These are phyloP conservation scores for Hanseniaspora meyeri DNA, from an alignment of 805 yeast species.

Conservation along the genomic window DNA sequence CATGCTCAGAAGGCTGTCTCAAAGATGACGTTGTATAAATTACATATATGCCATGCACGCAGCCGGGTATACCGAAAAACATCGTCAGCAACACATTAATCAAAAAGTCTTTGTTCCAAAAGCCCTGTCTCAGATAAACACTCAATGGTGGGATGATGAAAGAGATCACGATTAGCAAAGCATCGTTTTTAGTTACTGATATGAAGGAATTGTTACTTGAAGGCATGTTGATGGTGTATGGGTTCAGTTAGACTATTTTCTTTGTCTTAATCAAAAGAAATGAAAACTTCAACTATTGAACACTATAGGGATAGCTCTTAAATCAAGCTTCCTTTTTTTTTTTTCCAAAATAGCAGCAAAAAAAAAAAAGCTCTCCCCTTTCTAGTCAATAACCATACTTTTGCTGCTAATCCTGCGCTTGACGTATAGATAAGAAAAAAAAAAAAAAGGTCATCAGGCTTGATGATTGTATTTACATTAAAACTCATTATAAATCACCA, in stretches of 20 bases:
- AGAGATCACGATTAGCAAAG: constrained; percentile 25
- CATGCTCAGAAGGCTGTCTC: neutral
- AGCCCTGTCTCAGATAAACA: constrained; percentile 52
- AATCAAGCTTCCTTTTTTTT: too few relatives aligned
- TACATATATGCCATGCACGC: constrained; percentile 17
- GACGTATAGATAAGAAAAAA: neutral
- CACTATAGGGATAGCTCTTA: too few relatives aligned
- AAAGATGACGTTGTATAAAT: constrained; percentile 14
- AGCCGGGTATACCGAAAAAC: constrained; percentile 11
- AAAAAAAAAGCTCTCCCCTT: too few relatives aligned
- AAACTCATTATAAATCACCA: constrained; percentile 38
- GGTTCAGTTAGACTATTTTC: neutral
- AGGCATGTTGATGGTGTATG: neutral
- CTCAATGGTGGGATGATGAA: constrained; percentile 64
- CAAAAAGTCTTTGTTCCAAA: constrained; percentile 41
- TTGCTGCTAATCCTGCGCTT: too few relatives aligned
- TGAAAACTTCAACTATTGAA: too few relatives aligned
- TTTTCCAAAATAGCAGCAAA: too few relatives aligned
- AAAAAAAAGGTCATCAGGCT: neutral
- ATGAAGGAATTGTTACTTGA: neutral
- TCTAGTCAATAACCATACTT: too few relatives aligned
- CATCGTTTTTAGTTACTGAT: constrained; percentile 10
- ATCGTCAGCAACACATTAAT: constrained; percentile 31
- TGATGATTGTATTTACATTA: neutral
- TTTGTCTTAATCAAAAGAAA: too few relatives aligned